phyloP scores from a whole-genome alignment of 2,329 filamentous ascomycete species.

The Dactylonectria estremocensis region DNA sequence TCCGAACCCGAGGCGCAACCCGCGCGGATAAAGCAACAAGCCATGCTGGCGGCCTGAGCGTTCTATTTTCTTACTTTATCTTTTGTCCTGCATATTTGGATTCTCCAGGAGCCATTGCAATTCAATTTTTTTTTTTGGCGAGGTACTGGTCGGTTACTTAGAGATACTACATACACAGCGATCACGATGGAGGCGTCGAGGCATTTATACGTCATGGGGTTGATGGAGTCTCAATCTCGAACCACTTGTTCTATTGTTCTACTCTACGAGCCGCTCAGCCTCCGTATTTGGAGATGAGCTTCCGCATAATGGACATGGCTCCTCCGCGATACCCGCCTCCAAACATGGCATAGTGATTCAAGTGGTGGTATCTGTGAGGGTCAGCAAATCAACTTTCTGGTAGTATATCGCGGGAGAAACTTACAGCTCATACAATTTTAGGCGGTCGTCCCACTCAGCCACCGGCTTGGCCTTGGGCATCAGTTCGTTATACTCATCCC shows the following conservation, averaged over 20 bases:
- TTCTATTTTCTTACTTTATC: not conserved
- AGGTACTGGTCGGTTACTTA: constrained; percentile 35
- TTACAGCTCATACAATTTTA: constrained; percentile 86
- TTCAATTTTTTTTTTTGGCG: constrained; percentile 43
- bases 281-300: constrained; percentile 80
- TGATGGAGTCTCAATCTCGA: constrained; percentile 28
- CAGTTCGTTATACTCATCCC: constrained; percentile 81
- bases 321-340: constrained; percentile 83
- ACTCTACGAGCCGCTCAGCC: constrained; percentile 21
- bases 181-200: constrained; percentile 46
- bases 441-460: constrained; percentile 87
- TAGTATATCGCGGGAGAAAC: constrained; percentile 52
- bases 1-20: constrained; percentile 38
- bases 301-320: constrained; percentile 85
- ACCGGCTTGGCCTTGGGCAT: constrained; percentile 86
- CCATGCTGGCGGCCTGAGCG: constrained; percentile 56
- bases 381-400: not conserved
- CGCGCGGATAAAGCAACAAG: constrained; percentile 51
- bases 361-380: constrained; percentile 80
- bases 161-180: constrained; percentile 43
- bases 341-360: constrained; percentile 92
- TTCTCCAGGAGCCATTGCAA: constrained; percentile 28
- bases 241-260: constrained; percentile 19
- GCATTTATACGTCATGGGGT: constrained; percentile 32
- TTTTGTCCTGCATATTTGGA: constrained; percentile 4